Evolutionary conservation across 2,329 filamentous ascomycete species (phyloP), one percentile per base, ranked within the genome.

Genomic region (Cadophora luteo-olivacea): DNA sequence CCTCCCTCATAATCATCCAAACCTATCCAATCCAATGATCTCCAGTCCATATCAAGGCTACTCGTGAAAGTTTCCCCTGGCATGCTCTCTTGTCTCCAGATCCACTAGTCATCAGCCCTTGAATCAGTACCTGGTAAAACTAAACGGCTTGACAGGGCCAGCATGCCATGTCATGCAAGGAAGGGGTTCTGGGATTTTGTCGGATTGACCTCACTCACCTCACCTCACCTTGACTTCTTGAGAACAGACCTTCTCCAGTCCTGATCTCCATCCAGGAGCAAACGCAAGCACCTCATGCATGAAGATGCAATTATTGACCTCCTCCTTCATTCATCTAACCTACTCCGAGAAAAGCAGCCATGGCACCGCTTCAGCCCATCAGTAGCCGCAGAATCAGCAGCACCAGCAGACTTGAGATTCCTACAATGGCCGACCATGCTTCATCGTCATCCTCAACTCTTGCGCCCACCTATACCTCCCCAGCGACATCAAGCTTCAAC

Each of bases 401-500:
- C 16, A 62, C 57, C 55, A 57, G 48, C 41, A 64, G 52, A 33
- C 68, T 66, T 4, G 58, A 67, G 25, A 29, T 70, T 51, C 66
- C 66, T 63, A 54, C 64, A 11, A 66, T 68, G 64, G n/a, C 33
- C 16, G 61, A 66, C 16, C 49, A 57, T 54, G 54, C 16, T 14
- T 45, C 48, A 58, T 75, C 73, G 55, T 68, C 72, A 32, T 68
- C 72, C 22, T 69, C 70, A 48, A 38, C 41, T 14, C 65, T 68
- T 54, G 63, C 33, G 22, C 36, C 52, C 16, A 22, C 52, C 45
- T 48, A 58, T 32, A 33, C 65, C 12, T 36, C 65, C 22, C 25
- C 60, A 48, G 61, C 38, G 24, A 16, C 60, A 12, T 52, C 61
- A 22, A 36, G 11, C 41, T 45, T 36, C 61, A 69, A 22, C 48